These are phyloP conservation scores for Cinnamomum micranthum DNA, from an alignment of 164 flowering plant genomes.

Conservation along the genomic window DNA sequence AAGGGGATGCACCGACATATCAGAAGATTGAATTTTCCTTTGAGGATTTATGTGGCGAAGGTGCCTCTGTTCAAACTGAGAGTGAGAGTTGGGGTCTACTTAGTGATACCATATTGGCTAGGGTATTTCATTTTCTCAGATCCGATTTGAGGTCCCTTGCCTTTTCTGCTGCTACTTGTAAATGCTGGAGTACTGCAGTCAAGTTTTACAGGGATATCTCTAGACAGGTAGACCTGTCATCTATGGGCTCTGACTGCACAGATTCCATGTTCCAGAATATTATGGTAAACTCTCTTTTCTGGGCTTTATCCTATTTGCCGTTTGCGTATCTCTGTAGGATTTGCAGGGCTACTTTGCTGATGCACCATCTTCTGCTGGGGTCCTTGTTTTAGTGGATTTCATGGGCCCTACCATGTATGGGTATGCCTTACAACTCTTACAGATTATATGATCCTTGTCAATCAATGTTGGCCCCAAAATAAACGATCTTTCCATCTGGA, in stretches of 20 bases:
- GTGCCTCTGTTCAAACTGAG: constrained; percentile 29
- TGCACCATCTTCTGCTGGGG: not conserved
- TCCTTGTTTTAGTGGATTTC: not conserved
- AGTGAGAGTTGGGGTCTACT: constrained; percentile 70
- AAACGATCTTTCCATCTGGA: not conserved
- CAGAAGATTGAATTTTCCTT: constrained; percentile 43
- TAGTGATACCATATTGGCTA: constrained; percentile 64
- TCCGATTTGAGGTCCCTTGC: constrained; percentile 71
- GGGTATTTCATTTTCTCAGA: constrained; percentile 82
- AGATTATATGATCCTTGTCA: not conserved
- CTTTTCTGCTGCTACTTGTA: constrained; percentile 78
- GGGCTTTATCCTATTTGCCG: not conserved
- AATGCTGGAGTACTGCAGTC: constrained; percentile 71
- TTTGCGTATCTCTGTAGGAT: not conserved
- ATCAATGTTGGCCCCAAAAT: not conserved
- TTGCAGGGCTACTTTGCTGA: not conserved
- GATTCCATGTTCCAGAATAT: constrained; percentile 50
- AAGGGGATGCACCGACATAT: constrained; percentile 27
- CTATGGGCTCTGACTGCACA: constrained; percentile 57
- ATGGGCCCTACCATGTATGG: not conserved
- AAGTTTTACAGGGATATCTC: constrained; percentile 60
- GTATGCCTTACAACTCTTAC: not conserved
- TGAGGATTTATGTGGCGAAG: constrained; percentile 67
- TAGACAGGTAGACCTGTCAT: constrained; percentile 64
- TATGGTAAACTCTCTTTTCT: constrained; percentile 47